These are phyloP conservation scores for Fusarium illudens DNA, from an alignment of 2,329 filamentous ascomycete genomes.

Conservation along the genomic window DNA sequence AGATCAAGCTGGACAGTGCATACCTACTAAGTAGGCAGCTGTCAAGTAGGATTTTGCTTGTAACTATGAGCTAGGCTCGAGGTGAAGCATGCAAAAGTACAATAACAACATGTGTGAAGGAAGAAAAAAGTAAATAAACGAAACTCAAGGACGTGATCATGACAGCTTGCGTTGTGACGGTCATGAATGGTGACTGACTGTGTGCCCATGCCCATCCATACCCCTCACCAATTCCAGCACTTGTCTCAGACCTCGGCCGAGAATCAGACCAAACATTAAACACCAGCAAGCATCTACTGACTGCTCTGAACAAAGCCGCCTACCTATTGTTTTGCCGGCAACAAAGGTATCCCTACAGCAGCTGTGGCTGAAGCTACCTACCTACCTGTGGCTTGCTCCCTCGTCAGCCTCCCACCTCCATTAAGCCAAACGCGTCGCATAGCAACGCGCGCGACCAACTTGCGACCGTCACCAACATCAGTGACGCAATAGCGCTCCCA, in stretches of 20 bases:
- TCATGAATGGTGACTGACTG: background rate
- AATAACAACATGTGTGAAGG: background rate
- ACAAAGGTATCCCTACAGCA: no score
- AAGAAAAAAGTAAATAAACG: background rate
- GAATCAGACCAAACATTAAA: background rate
- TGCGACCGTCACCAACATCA: conserved; percentile 32
- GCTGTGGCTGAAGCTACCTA: conserved; percentile 1
- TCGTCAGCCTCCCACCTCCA: conserved; percentile 10
- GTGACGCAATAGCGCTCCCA: conserved; percentile 35
- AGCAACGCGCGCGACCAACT: conserved; percentile 35
- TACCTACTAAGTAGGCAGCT: no score
- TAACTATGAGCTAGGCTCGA: no score
- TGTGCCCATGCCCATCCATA: background rate
- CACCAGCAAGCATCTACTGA: background rate
- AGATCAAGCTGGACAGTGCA: background rate
- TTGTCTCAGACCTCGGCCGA: background rate
- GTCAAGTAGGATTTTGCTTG: no score
- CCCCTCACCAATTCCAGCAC: background rate
- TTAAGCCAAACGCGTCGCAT: conserved; percentile 34
- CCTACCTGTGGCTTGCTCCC: conserved; percentile 4
- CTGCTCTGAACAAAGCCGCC: background rate
- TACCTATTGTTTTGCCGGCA: no score
- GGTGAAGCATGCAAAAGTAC: no score
- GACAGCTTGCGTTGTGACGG: background rate
- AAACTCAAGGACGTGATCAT: background rate